Evolutionary conservation across 306 rosid genomes (phyloP).

Genomic region (Morella rubra): DNA sequence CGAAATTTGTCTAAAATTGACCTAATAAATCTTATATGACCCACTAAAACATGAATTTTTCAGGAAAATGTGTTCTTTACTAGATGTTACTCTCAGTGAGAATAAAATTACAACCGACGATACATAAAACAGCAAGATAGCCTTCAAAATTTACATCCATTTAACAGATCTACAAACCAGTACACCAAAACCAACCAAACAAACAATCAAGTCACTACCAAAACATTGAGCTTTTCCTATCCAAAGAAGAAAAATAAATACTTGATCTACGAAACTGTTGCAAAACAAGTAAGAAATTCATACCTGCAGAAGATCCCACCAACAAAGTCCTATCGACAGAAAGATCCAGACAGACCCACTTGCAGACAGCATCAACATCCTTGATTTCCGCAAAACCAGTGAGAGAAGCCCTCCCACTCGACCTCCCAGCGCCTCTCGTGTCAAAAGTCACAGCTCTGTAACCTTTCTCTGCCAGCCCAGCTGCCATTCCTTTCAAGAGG

Average conservation of each 20-base stretch:
- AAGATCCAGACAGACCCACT: conserved; percentile 47
- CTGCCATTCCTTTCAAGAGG: conserved; percentile 78
- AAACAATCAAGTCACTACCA: conserved; percentile 10
- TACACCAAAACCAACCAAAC: not conserved
- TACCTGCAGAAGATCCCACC: conserved; percentile 98
- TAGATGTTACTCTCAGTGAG: not conserved
- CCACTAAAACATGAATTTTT: not conserved
- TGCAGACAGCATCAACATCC: conserved; percentile 73
- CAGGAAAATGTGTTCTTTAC: not conserved
- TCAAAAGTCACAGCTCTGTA: conserved; percentile 69
- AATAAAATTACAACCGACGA: not conserved
- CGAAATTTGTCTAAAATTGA: not conserved
- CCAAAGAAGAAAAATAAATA: not conserved
- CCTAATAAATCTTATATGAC: not conserved
- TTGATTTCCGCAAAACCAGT: conserved; percentile 80
- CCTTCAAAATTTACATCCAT: not conserved
- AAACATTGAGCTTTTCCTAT: not conserved
- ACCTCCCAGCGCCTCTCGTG: conserved; percentile 81
- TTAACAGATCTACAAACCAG: conserved; percentile 35
- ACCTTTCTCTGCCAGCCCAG: conserved; percentile 65
- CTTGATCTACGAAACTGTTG: conserved; percentile 16
- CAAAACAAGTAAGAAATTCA: not conserved
- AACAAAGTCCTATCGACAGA: conserved; percentile 45
- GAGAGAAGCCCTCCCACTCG: conserved; percentile 72
- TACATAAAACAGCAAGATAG: not conserved